A percentile compares a stretch with the other conserved stretches of the same genome.
phyloP scores from a whole-genome alignment of 2,329 filamentous ascomycete species.

The Ascocoryne sarcoides region DNA sequence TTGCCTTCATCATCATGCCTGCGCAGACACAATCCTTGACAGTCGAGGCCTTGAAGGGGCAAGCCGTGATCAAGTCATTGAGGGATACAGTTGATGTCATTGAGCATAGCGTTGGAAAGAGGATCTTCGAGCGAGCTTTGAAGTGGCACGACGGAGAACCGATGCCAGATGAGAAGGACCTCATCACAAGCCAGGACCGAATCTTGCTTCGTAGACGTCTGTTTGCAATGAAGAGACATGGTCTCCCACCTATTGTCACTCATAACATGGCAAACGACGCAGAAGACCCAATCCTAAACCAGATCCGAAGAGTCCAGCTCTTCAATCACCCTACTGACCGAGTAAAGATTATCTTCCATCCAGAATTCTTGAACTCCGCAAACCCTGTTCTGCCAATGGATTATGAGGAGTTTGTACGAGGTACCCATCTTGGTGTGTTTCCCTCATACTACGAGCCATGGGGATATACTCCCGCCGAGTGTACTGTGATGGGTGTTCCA shows the following conservation, averaged over 20 bases:
- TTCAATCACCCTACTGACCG: conserved; percentile 94
- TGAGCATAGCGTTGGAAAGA: conserved; percentile 82
- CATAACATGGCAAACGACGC: conserved; percentile 97
- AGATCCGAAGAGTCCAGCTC: conserved; percentile 88
- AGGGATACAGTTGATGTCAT: conserved; percentile 90
- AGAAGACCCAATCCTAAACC: conserved; percentile 91
- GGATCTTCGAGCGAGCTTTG: conserved; percentile 88
- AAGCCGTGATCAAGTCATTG: conserved; percentile 94
- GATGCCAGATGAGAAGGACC: conserved; percentile 91
- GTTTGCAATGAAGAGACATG: conserved; percentile 92
- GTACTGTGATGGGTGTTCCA: conserved; percentile 97
- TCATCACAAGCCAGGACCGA: conserved; percentile 85
- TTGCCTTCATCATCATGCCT: conserved; percentile 98
- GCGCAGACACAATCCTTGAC: conserved; percentile 92
- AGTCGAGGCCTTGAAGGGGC: conserved; percentile 90
- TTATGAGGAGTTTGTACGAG: conserved; percentile 97
- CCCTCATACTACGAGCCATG: conserved; percentile 98
- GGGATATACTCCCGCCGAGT: conserved; percentile 97
- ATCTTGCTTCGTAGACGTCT: conserved; percentile 83
- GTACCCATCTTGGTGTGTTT: conserved; percentile 92
- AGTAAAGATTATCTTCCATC: conserved; percentile 97
- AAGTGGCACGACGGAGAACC: conserved; percentile 93
- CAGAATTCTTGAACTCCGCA: conserved; percentile 91
- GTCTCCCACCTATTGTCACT: conserved; percentile 88
- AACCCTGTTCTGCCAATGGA: conserved; percentile 93